These are phyloP conservation scores for Elaeis oleifera DNA, from an alignment of 202 grass and related monocot genomes.

Conservation along the genomic window DNA sequence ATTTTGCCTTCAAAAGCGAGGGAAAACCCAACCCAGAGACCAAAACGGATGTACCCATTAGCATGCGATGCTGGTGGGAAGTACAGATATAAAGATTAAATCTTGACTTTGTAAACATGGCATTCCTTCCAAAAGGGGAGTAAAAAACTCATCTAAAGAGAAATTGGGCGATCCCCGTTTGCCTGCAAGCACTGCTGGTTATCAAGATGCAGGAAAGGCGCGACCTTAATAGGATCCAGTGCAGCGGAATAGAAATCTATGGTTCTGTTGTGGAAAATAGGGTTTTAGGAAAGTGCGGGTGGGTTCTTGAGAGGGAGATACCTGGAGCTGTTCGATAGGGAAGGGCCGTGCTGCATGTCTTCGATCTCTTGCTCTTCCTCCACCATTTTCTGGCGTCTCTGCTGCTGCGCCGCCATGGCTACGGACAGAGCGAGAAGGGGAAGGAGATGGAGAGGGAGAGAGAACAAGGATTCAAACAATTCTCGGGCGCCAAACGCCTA, in stretches of 20 bases:
- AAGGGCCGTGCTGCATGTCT: slow-evolving; percentile 74
- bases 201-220: slow-evolving; percentile 15
- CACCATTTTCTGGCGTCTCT: slow-evolving; percentile 27
- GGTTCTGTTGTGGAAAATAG: slow-evolving; percentile 20
- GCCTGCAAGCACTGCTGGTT: no score
- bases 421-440: background rate
- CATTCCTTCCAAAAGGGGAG: no score
- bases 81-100: no score
- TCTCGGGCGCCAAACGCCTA: slow-evolving; percentile 20
- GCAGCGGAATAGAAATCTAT: slow-evolving; percentile 10
- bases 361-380: slow-evolving; percentile 41
- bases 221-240: slow-evolving; percentile 10
- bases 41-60: no score
- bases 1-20: no score
- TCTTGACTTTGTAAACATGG: no score
- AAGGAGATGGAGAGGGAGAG: background rate
- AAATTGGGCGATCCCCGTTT: background rate
- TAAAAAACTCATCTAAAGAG: background rate
- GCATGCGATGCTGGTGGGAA: no score
- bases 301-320: slow-evolving; percentile 2
- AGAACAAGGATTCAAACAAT: slow-evolving; percentile 11
- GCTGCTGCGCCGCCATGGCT: slow-evolving; percentile 45
- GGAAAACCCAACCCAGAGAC: no score
- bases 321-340: slow-evolving; percentile 84
- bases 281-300: background rate